Evolutionary conservation across 345 rosid genomes (phyloP), one percentile per base, ranked within the genome.

Genomic region (Eucalyptus polyanthemos): DNA sequence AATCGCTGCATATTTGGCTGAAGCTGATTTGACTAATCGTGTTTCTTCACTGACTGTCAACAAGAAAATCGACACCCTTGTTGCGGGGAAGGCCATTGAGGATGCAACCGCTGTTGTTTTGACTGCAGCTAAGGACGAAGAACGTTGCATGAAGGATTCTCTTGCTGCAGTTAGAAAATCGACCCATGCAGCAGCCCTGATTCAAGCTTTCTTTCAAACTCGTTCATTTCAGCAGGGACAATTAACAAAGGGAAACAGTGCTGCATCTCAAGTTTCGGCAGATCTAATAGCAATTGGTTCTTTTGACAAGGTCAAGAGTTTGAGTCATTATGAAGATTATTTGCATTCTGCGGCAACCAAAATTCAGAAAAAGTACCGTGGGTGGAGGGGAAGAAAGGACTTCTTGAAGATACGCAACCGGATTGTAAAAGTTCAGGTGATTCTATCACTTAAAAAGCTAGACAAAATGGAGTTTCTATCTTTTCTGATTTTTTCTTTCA

Each of bases 141-240:
- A 92, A 87, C 89, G 90, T 47, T 93, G 95, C 62, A 88, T 94
- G 92, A 94, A 87, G 90, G 94, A 92, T 44, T 93, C 97, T 50
- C 94, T 95, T 88, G 95, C 96, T 92, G 97, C 95, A 69, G 93
- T 95, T 72, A 92, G 94, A 87, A 95, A 95, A 91, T 95, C 97
- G 37, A 92, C 90, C 86, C 94, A 90, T 91, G 95, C 96, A 65
- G 97, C 96, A 65, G 96, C 95, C 88, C 91, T 95, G 27, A 94
- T 95, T 87, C 96, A 94, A 89, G 93, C 89, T 60, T 90, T 91
- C 89, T 94, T 93, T 91, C 93, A 92, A 37, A 89, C 91, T 67
- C 92, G 88, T 62, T 92, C 95, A 25, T 94, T 93, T 86, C 93
- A 44, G 51, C 89, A 92, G 19, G 92, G 95, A 91, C 92, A 94